Evolutionary conservation across 495 filamentous ascomycete species (phyloP), one percentile per base, ranked within the genome.

Genomic region (Podospora bellae-mahoneyi): DNA sequence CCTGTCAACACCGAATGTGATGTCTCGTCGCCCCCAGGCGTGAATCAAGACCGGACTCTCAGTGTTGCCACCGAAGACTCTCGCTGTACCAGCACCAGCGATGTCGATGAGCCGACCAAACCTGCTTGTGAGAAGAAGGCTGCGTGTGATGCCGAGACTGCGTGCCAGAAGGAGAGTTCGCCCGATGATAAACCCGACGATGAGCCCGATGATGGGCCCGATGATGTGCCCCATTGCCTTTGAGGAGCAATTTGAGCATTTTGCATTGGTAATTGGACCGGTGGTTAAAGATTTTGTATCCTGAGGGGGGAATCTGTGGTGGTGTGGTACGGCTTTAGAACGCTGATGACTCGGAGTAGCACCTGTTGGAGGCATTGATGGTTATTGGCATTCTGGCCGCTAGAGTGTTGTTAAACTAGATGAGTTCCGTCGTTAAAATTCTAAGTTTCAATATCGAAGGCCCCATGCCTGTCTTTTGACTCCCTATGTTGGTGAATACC

Each of bases 111-210:
- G 30, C 27, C 10, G 2, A 18, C n/a, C 61, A 63, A 44, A 32
- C 32, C 61, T 63, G 61, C 18, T 10, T 20, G 32, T 20, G 32
- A 9, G 27, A 44, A 63, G 32, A 63, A 63, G 32, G 28, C 59
- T 13, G 28, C 20, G 5, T 32, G 59, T 30, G 20, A 13, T 7
- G 27, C 13, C 10, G 18, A 61, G 5, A 5, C 3, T 27, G 4
- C 20, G 18, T 28, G 28, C 27, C 7, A 61, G 59, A 32, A 32
- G 23, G 26, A 61, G 59, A 39, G 7, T 4, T 18, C 3, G 1
- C 34, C 16, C 61, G 61, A 63, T 2, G 20, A 63, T 10, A 19
- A 63, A 32, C 7, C 30, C 4, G 7, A 2, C 0, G 28, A 63
- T 6, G 3, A 3, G 0, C 23, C 23, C 23, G 23, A 23, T 23